A percentile compares a stretch with the other conserved stretches of the same genome.
These are phyloP conservation scores for Candida silvicultrix DNA, from an alignment of 805 yeast genomes.

Conservation along the genomic window DNA sequence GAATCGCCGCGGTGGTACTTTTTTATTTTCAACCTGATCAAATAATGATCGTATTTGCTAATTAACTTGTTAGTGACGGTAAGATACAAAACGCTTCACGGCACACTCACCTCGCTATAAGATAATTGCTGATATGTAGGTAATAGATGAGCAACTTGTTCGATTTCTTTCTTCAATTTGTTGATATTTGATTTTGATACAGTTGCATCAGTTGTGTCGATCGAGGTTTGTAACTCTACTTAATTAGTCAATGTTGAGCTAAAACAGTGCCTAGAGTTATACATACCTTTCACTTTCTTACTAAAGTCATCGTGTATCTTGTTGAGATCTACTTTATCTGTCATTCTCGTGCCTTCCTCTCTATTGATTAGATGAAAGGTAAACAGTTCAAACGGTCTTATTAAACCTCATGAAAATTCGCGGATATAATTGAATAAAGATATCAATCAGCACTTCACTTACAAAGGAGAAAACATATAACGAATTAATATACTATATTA, in stretches of 20 bases:
- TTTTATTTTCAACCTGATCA: background rate
- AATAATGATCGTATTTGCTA: conserved; percentile 5
- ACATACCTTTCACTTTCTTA: conserved; percentile 6
- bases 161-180: conserved; percentile 9
- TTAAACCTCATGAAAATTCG: no score
- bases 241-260: background rate
- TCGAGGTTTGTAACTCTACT: background rate
- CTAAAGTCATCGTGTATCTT: conserved; percentile 7
- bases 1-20: conserved; percentile 7
- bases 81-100: no score
- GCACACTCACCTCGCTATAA: conserved; percentile 12
- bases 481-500: background rate
- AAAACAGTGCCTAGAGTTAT: background rate
- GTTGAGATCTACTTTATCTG: background rate
- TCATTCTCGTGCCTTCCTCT: background rate
- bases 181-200: background rate
- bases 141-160: conserved; percentile 11
- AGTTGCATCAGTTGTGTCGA: background rate
- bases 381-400: no score
- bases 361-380: no score
- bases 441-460: no score
- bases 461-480: no score
- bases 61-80: background rate
- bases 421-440: no score
- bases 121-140: conserved; percentile 17